Percentiles rank a stretch among this genome's conserved stretches.
Conservation (phyloP, 345 rosid species). For the Heritiera fomes region DNA sequence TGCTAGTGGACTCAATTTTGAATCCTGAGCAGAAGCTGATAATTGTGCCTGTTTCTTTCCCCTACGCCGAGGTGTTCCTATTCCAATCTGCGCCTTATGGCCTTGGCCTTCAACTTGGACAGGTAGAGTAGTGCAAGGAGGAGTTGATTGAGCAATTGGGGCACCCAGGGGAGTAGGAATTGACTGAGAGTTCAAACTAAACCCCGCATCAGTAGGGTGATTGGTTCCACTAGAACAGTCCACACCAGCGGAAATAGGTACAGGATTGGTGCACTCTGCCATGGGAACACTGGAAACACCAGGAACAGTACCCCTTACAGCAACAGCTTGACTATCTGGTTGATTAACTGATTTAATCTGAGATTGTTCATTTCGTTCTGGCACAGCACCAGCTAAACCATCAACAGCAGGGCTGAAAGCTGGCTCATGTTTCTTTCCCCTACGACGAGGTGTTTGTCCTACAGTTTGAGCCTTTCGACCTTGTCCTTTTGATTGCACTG, state of each 20-base stretch:
- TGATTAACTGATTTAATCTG: conserved; percentile 34
- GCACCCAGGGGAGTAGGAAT: conserved; percentile 33
- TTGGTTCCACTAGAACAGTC: conserved; percentile 25
- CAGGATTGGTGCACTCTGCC: conserved; percentile 20
- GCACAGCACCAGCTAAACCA: conserved; percentile 28
- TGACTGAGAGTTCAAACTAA: conserved; percentile 35
- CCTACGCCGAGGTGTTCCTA: neutral
- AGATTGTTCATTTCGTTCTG: conserved; percentile 32
- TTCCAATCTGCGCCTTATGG: too few relatives aligned
- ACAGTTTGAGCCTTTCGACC: conserved; percentile 41
- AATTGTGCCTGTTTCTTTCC: conserved; percentile 37
- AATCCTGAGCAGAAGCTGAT: conserved; percentile 32
- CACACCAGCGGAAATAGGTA: conserved; percentile 34
- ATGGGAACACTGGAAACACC: conserved; percentile 32
- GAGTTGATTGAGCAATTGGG: conserved; percentile 23
- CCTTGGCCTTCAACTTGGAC: too few relatives aligned
- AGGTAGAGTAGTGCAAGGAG: conserved; percentile 1
- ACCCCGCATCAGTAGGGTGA: conserved; percentile 35
- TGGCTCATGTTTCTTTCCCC: conserved; percentile 47
- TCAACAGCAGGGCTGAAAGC: conserved; percentile 32
- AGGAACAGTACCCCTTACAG: conserved; percentile 28
- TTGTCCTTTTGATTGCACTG: conserved; percentile 37
- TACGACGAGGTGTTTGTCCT: conserved; percentile 52
- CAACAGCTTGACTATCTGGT: conserved; percentile 25
- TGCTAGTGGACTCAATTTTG: conserved; percentile 54